Conservation (phyloP, 306 rosid genomes). For the Sindora glabra region DNA sequence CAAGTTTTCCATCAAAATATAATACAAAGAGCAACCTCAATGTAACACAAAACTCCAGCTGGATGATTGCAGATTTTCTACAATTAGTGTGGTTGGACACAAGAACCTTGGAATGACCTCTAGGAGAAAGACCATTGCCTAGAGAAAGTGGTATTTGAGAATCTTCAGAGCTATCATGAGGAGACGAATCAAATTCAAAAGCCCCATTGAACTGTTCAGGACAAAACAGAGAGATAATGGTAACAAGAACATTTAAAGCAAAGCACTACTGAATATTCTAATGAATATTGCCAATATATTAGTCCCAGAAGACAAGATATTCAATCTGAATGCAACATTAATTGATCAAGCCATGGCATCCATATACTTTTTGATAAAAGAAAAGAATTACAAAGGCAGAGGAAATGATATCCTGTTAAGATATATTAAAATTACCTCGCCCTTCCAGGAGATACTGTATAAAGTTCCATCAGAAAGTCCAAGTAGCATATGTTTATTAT, state of each 20-base stretch:
- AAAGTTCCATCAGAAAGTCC: slow-evolving; percentile 93
- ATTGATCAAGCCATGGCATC: neutral
- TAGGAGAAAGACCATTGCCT: slow-evolving; percentile 58
- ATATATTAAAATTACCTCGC: slow-evolving; percentile 60
- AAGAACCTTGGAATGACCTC: slow-evolving; percentile 34
- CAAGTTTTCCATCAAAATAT: slow-evolving; percentile 76
- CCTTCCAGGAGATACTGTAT: slow-evolving; percentile 91
- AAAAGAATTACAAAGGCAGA: neutral
- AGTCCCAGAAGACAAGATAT: neutral
- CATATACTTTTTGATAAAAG: neutral
- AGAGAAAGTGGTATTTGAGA: slow-evolving; percentile 38
- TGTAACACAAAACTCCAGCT: slow-evolving; percentile 72
- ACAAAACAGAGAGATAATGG: slow-evolving; percentile 28
- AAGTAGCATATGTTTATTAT: slow-evolving; percentile 71
- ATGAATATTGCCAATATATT: slow-evolving; percentile 7
- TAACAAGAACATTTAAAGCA: slow-evolving; percentile 2
- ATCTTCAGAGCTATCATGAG: slow-evolving; percentile 35
- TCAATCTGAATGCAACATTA: slow-evolving; percentile 8
- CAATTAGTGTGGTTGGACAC: slow-evolving; percentile 27
- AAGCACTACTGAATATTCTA: slow-evolving; percentile 3
- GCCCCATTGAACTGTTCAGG: slow-evolving; percentile 81
- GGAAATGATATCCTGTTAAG: neutral
- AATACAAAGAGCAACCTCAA: slow-evolving; percentile 77
- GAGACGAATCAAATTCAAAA: slow-evolving; percentile 50
- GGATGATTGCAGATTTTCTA: slow-evolving; percentile 55